Evolutionary conservation across 148 eudicot genomes (phyloP).

Genomic region (Cornus florida): DNA sequence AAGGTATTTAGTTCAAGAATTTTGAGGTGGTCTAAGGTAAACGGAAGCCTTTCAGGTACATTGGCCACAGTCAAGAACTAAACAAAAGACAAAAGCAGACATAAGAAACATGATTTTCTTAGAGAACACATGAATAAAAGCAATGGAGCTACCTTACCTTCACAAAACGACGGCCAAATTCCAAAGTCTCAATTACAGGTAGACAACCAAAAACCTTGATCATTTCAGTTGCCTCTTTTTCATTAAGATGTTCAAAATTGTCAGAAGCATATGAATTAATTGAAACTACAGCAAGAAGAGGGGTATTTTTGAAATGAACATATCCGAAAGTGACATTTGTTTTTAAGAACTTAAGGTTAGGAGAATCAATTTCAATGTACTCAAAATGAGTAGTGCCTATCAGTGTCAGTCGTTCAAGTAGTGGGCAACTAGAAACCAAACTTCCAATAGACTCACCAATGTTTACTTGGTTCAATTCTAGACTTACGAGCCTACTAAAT

Average conservation of each 20-base stretch:
- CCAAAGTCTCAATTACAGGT: not conserved
- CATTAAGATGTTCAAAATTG: not conserved
- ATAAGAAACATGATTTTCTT: not conserved
- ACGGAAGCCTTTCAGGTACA: not conserved
- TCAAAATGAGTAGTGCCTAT: not conserved
- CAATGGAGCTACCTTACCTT: not conserved
- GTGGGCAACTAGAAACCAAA: slow-evolving; percentile 12
- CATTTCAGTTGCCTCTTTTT: not conserved
- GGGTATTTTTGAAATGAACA: not conserved
- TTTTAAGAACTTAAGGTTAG: not conserved
- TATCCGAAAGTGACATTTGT: not conserved
- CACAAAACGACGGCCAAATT: not conserved
- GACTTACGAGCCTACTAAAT: slow-evolving; percentile 11
- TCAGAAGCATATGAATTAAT: not conserved
- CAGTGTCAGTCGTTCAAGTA: slow-evolving; percentile 1
- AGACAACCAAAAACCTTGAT: not conserved
- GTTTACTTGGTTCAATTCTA: not conserved
- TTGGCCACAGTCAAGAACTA: not conserved
- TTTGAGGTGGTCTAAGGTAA: not conserved
- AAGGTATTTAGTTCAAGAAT: not conserved
- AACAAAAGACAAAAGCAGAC: not conserved
- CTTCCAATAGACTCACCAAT: not conserved
- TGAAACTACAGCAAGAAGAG: not conserved
- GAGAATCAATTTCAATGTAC: not conserved
- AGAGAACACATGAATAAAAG: too few relatives aligned